Conservation (phyloP, 257 asterid species). For the Solanum pennellii region DNA sequence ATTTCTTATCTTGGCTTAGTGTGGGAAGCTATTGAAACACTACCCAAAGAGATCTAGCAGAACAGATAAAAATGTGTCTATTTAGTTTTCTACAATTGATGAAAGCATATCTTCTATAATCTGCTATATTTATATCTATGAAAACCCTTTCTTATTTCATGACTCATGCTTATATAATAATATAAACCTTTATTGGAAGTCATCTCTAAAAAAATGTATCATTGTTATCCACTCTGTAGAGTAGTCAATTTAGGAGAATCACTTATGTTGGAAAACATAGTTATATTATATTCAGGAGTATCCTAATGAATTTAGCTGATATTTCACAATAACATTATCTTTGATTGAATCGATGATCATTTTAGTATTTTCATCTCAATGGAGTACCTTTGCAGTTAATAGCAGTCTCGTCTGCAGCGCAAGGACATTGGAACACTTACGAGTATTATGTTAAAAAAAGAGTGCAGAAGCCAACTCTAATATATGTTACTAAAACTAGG, state of each 20-base stretch:
- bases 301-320: neutral
- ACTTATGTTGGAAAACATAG: neutral
- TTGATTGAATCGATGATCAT: neutral
- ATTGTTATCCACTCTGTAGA: neutral
- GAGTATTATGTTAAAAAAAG: neutral
- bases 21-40: neutral
- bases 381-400: neutral
- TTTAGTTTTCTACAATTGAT: neutral
- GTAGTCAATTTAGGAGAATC: neutral
- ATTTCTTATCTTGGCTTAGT: neutral
- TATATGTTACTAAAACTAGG: neutral
- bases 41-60: neutral
- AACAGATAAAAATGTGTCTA: neutral
- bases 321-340: neutral
- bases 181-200: neutral
- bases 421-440: neutral
- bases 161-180: neutral
- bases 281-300: neutral
- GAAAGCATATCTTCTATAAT: neutral
- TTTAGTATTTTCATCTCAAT: neutral
- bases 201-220: neutral
- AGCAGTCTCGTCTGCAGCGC: neutral
- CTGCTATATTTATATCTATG: neutral
- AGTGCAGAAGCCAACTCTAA: neutral
- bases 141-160: neutral